Conservation (phyloP, 257 asterid genomes). For the Apocynum venetum region DNA sequence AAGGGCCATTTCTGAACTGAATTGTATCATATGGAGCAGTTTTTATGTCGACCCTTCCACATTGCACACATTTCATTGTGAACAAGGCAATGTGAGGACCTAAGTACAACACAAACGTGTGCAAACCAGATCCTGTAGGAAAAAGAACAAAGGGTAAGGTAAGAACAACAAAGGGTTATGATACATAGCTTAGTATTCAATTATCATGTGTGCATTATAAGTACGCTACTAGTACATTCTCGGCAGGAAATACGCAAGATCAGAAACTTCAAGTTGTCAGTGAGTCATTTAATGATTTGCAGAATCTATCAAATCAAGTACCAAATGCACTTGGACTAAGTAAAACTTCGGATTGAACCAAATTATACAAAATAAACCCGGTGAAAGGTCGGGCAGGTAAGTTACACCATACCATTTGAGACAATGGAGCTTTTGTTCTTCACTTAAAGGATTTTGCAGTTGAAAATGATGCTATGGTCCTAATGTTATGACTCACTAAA, state of each 20-base stretch:
- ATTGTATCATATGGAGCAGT: slow-evolving; percentile 34
- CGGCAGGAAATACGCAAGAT: not conserved
- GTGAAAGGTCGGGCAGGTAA: not conserved
- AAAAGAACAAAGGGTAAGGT: slow-evolving; percentile 6
- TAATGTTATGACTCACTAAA: not conserved
- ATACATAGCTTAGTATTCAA: not conserved
- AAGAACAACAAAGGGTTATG: not conserved
- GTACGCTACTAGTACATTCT: no score
- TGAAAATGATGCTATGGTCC: not conserved
- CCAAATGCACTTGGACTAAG: not conserved
- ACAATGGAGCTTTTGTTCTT: not conserved
- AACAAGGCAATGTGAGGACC: slow-evolving; percentile 37
- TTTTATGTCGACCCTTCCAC: slow-evolving; percentile 36
- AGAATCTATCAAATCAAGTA: not conserved
- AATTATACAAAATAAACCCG: not conserved
- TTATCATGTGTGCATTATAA: not conserved
- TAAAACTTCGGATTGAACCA: not conserved
- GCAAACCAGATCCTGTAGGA: slow-evolving; percentile 33
- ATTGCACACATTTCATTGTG: slow-evolving; percentile 30
- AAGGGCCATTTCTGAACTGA: slow-evolving; percentile 34
- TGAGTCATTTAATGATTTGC: not conserved
- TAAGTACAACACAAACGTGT: slow-evolving; percentile 35
- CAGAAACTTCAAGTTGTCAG: not conserved
- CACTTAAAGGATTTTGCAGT: not conserved
- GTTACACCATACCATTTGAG: not conserved